These are phyloP conservation scores for Raphanus hybrid DNA, from an alignment of 441 rosid genomes.

Conservation along the genomic window DNA sequence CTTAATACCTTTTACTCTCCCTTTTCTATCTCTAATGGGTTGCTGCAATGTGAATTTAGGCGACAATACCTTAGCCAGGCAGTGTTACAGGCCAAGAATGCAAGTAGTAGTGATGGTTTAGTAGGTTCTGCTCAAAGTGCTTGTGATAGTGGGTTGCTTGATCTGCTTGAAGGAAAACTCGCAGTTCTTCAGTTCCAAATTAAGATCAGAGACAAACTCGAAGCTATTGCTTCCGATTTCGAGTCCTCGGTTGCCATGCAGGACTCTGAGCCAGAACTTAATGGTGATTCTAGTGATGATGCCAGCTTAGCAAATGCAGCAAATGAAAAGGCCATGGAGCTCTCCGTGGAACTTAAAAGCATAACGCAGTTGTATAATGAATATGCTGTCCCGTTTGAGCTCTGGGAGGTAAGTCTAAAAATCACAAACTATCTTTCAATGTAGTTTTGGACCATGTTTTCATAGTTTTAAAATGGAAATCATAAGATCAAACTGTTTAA, in stretches of 20 bases:
- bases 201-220: slow-evolving; percentile 84
- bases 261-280: slow-evolving; percentile 55
- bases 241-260: slow-evolving; percentile 56
- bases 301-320: slow-evolving; percentile 59
- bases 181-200: slow-evolving; percentile 91
- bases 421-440: background rate
- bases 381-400: slow-evolving; percentile 94
- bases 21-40: slow-evolving; percentile 31
- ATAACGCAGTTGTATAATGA: slow-evolving; percentile 95
- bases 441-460: too few relatives aligned
- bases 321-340: slow-evolving; percentile 83
- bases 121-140: slow-evolving; percentile 54
- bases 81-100: slow-evolving; percentile 95
- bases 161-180: slow-evolving; percentile 96
- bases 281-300: slow-evolving; percentile 49
- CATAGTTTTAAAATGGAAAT: too few relatives aligned
- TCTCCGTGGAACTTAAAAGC: slow-evolving; percentile 86
- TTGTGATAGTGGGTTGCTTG: slow-evolving; percentile 81
- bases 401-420: slow-evolving; percentile 79
- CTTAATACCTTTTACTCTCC: slow-evolving; percentile 16
- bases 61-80: slow-evolving; percentile 89
- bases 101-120: slow-evolving; percentile 65
- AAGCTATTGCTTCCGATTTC: slow-evolving; percentile 63
- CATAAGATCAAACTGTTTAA: too few relatives aligned
- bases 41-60: slow-evolving; percentile 57